Evolutionary conservation across 2,329 filamentous ascomycete genomes (phyloP).

Genomic region (Monosporascus sp.): DNA sequence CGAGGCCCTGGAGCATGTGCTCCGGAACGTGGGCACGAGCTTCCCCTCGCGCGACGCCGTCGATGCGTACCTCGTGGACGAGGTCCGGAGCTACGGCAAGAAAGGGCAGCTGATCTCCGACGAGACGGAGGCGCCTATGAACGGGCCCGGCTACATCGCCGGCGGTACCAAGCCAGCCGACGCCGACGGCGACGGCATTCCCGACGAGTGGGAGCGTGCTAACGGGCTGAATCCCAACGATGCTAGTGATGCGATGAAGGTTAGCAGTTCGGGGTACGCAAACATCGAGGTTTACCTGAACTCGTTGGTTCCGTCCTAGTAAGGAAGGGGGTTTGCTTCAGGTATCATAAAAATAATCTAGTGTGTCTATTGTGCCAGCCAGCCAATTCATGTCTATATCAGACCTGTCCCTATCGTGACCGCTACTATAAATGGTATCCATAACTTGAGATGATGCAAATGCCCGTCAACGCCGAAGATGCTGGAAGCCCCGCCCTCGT

Average conservation of each 20-base stretch:
- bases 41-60: conserved; percentile 38
- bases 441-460: neutral
- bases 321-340: neutral
- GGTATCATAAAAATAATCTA: neutral
- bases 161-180: conserved; percentile 34
- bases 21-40: conserved; percentile 32
- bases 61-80: conserved; percentile 34
- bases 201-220: conserved; percentile 40
- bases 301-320: conserved; percentile 30
- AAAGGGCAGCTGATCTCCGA: conserved; percentile 39
- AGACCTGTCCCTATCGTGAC: neutral
- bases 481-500: neutral
- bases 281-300: conserved; percentile 47
- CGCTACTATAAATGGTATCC: neutral
- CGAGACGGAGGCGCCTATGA: conserved; percentile 33
- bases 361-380: neutral
- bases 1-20: conserved; percentile 35
- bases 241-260: conserved; percentile 34
- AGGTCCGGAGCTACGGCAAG: conserved; percentile 41
- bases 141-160: conserved; percentile 32
- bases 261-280: conserved; percentile 35
- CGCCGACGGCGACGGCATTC: conserved; percentile 44
- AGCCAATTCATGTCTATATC: neutral
- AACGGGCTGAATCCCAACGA: conserved; percentile 35
- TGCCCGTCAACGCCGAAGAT: conserved; percentile 4